Conservation (phyloP, 2,329 filamentous ascomycete species). For the Claviceps cyperi region DNA sequence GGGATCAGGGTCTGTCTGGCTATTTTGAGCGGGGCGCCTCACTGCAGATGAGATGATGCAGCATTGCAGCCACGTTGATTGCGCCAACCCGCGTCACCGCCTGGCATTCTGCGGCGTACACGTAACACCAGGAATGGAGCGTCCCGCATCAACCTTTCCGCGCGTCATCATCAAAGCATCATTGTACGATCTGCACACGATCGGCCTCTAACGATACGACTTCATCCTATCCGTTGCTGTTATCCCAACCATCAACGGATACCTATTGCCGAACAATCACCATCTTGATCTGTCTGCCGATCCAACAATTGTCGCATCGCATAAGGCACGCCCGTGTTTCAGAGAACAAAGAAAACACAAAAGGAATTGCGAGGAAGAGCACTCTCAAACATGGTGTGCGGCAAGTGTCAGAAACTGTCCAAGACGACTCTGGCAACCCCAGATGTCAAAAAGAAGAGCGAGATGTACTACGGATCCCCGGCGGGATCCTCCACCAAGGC, state of each 20-base stretch:
- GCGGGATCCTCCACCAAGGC: conserved; percentile 23
- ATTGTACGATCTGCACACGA: neutral
- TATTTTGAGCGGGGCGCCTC: too few species aligned
- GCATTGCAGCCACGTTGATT: neutral
- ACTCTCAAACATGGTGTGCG: conserved; percentile 40
- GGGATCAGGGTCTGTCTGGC: too few species aligned
- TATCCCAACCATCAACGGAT: too few species aligned
- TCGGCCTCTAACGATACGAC: neutral
- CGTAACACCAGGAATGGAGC: neutral
- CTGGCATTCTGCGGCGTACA: neutral
- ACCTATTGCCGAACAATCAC: too few species aligned
- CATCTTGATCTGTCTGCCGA: too few species aligned
- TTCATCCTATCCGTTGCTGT: neutral
- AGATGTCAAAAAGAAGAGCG: conserved; percentile 50
- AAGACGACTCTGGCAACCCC: conserved; percentile 48
- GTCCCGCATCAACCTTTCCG: neutral
- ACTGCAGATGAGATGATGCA: too few species aligned
- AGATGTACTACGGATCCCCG: conserved; percentile 50
- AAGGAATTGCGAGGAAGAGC: neutral
- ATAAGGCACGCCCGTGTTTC: too few species aligned
- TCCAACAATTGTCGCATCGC: too few species aligned
- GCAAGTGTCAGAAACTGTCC: conserved; percentile 47
- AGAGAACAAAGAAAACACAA: neutral
- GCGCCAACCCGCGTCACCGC: neutral
- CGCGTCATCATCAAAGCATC: neutral